phyloP scores from a whole-genome alignment of 2,329 filamentous ascomycete genomes.

The Paecilomyces fulvus region DNA sequence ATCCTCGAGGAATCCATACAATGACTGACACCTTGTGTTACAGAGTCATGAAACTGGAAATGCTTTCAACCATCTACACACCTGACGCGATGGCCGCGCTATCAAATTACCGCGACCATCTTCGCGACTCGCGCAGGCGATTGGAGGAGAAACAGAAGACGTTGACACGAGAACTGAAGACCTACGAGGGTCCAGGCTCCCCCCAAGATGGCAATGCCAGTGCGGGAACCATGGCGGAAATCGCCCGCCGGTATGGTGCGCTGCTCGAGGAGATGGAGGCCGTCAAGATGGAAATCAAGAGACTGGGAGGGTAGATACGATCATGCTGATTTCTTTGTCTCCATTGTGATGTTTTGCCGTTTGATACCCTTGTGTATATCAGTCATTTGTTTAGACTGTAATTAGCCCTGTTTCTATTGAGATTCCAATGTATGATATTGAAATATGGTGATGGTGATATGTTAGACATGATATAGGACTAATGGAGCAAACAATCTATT shows the following conservation, averaged over 20 bases:
- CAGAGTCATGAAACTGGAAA: slow-evolving; percentile 30
- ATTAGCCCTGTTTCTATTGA: background rate
- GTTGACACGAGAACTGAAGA: slow-evolving; percentile 23
- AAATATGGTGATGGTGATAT: too few relatives aligned
- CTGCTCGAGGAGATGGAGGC: slow-evolving; percentile 30
- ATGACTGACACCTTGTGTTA: background rate
- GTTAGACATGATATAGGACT: too few relatives aligned
- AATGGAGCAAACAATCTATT: too few relatives aligned
- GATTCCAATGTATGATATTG: background rate
- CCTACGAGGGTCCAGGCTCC: slow-evolving; percentile 23
- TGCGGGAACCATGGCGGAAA: slow-evolving; percentile 22
- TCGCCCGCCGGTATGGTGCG: slow-evolving; percentile 30
- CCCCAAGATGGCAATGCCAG: slow-evolving; percentile 1
- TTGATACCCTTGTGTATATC: background rate
- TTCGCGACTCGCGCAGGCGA: slow-evolving; percentile 17
- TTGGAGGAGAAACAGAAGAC: slow-evolving; percentile 22
- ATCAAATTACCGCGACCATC: slow-evolving; percentile 23
- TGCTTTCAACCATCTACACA: slow-evolving; percentile 28
- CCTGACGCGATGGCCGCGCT: slow-evolving; percentile 28
- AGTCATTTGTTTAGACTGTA: background rate
- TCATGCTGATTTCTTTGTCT: background rate
- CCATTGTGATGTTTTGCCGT: background rate
- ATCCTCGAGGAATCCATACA: background rate
- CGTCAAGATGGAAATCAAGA: slow-evolving; percentile 27
- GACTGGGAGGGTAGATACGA: slow-evolving; percentile 11